These are phyloP conservation scores for Zanthoxylum bungeanum DNA, from an alignment of 345 rosid species.

Conservation along the genomic window DNA sequence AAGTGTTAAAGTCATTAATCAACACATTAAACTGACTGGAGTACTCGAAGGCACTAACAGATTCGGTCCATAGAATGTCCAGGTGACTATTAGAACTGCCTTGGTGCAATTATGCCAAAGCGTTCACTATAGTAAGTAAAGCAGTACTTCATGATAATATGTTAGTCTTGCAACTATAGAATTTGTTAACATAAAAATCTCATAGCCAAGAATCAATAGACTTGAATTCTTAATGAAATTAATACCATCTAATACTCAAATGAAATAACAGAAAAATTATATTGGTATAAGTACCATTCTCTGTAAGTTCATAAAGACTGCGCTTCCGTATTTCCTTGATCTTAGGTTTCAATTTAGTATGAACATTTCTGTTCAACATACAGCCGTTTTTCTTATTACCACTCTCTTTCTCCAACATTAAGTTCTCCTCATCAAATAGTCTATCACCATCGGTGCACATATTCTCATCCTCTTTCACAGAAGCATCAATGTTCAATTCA, in stretches of 20 bases:
- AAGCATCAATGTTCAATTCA: slow-evolving; percentile 15
- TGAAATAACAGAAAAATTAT: slow-evolving; percentile 1
- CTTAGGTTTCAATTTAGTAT: slow-evolving; percentile 22
- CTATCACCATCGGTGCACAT: slow-evolving; percentile 6
- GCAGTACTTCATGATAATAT: background rate
- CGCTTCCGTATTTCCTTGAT: slow-evolving; percentile 39
- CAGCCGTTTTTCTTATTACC: slow-evolving; percentile 1
- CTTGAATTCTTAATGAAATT: background rate
- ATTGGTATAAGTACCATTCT: slow-evolving; percentile 32
- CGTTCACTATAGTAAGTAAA: background rate
- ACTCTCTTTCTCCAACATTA: slow-evolving; percentile 15
- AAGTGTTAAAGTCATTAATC: background rate
- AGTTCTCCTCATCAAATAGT: slow-evolving; percentile 17
- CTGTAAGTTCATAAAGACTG: slow-evolving; percentile 43
- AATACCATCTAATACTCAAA: background rate
- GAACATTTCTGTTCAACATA: slow-evolving; percentile 5
- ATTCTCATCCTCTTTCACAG: slow-evolving; percentile 18
- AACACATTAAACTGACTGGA: background rate
- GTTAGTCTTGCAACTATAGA: background rate
- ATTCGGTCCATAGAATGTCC: background rate
- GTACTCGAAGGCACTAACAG: background rate
- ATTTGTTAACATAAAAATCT: background rate
- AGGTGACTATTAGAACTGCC: background rate
- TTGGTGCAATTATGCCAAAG: background rate
- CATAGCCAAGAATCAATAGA: background rate